A percentile compares a stretch with the other conserved stretches of the same genome.
Conservation (phyloP, 768 basidiomycete genomes). For the Tephrocybe sp. region DNA sequence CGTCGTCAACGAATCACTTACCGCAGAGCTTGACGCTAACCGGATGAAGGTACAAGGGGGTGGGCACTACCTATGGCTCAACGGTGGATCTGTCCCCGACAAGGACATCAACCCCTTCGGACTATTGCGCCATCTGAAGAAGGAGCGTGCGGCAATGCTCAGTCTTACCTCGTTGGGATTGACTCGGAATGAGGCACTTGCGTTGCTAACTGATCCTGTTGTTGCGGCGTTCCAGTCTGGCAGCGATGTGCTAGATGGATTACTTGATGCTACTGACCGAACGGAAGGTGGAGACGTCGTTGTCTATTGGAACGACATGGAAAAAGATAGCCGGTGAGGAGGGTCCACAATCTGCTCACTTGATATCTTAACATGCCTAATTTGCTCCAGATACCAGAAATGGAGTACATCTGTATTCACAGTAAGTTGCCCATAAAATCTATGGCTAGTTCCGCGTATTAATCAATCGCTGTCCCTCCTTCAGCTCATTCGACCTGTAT, state of each 20-base stretch:
- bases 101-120: slow-evolving; percentile 73
- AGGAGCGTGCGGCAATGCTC: slow-evolving; percentile 64
- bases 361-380: not conserved
- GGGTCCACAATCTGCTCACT: slow-evolving; percentile 10
- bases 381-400: slow-evolving; percentile 41
- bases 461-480: no score
- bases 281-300: slow-evolving; percentile 74
- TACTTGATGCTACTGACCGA: slow-evolving; percentile 93
- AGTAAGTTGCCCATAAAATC: slow-evolving; percentile 33
- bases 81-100: slow-evolving; percentile 63
- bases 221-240: slow-evolving; percentile 54
- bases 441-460: not conserved
- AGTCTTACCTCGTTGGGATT: slow-evolving; percentile 66
- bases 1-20: slow-evolving; percentile 45
- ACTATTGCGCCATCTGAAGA: slow-evolving; percentile 68
- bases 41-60: slow-evolving; percentile 53
- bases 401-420: slow-evolving; percentile 51
- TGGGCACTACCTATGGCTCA: slow-evolving; percentile 71
- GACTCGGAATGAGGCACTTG: slow-evolving; percentile 62
- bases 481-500: slow-evolving; percentile 75
- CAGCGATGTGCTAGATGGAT: slow-evolving; percentile 54
- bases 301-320: slow-evolving; percentile 90
- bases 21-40: slow-evolving; percentile 58
- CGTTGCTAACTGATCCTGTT: slow-evolving; percentile 65
- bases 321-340: slow-evolving; percentile 71